Evolutionary conservation across 2,329 filamentous ascomycete genomes (phyloP).

Genomic region (Calonectria multiphialidica): DNA sequence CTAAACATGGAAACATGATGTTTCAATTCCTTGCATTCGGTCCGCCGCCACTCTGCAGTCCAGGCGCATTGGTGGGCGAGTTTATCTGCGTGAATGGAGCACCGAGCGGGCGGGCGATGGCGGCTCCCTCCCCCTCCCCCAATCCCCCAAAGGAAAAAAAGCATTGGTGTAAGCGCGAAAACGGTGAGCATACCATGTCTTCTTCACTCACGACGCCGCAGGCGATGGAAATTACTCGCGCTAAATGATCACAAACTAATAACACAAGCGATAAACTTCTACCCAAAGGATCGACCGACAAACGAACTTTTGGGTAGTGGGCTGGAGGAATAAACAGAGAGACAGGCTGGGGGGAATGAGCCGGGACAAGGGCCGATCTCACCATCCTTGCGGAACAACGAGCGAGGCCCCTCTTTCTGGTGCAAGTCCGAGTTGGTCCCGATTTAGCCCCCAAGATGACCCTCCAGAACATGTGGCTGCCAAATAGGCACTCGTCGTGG

Average conservation of each 20-base stretch:
- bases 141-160: not conserved
- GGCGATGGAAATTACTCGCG: constrained; percentile 6
- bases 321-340: constrained; percentile 20
- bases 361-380: constrained; percentile 23
- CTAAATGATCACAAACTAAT: not conserved
- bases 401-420: constrained; percentile 17
- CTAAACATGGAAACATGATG: not conserved
- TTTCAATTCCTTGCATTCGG: constrained; percentile 9
- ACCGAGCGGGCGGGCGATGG: not conserved
- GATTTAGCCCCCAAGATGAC: constrained; percentile 32
- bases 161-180: not conserved
- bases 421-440: constrained; percentile 30
- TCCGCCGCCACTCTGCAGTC: constrained; percentile 7
- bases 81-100: not conserved
- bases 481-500: constrained; percentile 26
- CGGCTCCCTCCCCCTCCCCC: too few species aligned
- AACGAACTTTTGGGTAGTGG: constrained; percentile 10
- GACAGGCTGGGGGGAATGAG: not conserved
- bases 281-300: not conserved
- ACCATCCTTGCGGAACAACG: constrained; percentile 16
- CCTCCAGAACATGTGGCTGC: constrained; percentile 31
- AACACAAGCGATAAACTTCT: constrained; percentile 5
- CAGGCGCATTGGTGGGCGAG: not conserved
- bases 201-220: not conserved
- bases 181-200: not conserved